phyloP scores from a whole-genome alignment of 2,329 filamentous ascomycete species.

The Colletotrichum eleusines region DNA sequence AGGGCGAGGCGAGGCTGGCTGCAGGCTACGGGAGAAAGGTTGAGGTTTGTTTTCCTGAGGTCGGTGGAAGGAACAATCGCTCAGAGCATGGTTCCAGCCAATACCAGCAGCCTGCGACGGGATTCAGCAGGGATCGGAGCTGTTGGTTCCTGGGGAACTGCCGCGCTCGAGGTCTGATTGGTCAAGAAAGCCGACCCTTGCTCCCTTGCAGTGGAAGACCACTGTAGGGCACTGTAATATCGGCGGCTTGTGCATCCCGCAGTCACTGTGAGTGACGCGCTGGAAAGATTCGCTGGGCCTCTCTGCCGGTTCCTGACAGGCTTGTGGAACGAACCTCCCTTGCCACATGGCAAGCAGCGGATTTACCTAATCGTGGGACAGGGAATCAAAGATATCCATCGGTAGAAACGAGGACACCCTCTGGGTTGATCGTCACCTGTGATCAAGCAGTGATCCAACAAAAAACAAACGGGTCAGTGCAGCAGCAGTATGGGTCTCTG shows the following conservation, averaged over 20 bases:
- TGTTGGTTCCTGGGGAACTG: conserved; percentile 37
- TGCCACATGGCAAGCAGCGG: conserved; percentile 19
- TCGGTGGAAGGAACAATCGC: conserved; percentile 33
- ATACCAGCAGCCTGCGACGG: conserved; percentile 40
- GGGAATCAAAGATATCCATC: background rate
- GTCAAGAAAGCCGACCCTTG: background rate
- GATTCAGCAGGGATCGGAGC: conserved; percentile 41
- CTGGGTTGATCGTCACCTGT: conserved; percentile 28
- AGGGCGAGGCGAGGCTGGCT: conserved; percentile 21
- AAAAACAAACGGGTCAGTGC: conserved; percentile 40
- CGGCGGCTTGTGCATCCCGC: conserved; percentile 13
- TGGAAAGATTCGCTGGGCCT: conserved; percentile 17
- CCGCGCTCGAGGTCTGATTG: conserved; percentile 37
- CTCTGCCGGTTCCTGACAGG: conserved; percentile 25
- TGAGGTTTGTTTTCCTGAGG: conserved; percentile 38
- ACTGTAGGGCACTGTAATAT: conserved; percentile 31
- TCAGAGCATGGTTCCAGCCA: conserved; percentile 32
- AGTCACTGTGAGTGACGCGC: conserved; percentile 16
- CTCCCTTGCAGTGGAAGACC: background rate
- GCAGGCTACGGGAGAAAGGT: conserved; percentile 35
- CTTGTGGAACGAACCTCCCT: background rate
- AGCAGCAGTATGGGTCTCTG: conserved; percentile 26
- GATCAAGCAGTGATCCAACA: conserved; percentile 29
- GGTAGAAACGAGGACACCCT: conserved; percentile 18
- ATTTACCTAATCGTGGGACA: conserved; percentile 6